phyloP scores from a whole-genome alignment of 2,329 filamentous ascomycete genomes.

The Basipetospora chlamydospora region DNA sequence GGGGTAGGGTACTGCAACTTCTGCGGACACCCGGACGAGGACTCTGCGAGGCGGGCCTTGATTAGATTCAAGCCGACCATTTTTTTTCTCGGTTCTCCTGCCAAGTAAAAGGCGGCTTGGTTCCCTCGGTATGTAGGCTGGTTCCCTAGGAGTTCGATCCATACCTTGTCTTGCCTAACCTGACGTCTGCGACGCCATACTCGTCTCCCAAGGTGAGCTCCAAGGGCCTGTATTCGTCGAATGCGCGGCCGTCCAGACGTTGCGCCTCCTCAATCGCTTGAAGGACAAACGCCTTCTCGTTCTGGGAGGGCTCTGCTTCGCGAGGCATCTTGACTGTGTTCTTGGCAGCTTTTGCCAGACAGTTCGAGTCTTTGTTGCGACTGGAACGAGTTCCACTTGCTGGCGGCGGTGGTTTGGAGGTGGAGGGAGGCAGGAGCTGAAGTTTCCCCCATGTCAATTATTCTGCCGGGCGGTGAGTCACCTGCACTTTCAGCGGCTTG shows the following conservation, averaged over 20 bases:
- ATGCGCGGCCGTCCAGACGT: conserved; percentile 68
- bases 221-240: conserved; percentile 67
- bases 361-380: no score
- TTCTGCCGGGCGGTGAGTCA: conserved; percentile 40
- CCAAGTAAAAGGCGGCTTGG: not conserved
- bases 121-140: no score
- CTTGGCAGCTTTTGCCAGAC: no score
- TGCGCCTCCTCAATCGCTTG: conserved; percentile 69
- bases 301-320: conserved; percentile 78
- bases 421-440: no score
- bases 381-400: conserved; percentile 10
- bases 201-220: conserved; percentile 77
- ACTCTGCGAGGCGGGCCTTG: conserved; percentile 55
- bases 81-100: not conserved
- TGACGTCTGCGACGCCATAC: conserved; percentile 77
- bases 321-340: conserved; percentile 61
- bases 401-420: conserved; percentile 5
- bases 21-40: conserved; percentile 70
- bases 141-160: no score
- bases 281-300: conserved; percentile 75
- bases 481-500: no score
- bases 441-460: conserved; percentile 11
- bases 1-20: conserved; percentile 70
- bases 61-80: no score
- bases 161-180: conserved; percentile 80